Base-by-base conservation (phyloP, 2,329 filamentous ascomycete genomes). In the Neocucurbitaria cava region DNA sequence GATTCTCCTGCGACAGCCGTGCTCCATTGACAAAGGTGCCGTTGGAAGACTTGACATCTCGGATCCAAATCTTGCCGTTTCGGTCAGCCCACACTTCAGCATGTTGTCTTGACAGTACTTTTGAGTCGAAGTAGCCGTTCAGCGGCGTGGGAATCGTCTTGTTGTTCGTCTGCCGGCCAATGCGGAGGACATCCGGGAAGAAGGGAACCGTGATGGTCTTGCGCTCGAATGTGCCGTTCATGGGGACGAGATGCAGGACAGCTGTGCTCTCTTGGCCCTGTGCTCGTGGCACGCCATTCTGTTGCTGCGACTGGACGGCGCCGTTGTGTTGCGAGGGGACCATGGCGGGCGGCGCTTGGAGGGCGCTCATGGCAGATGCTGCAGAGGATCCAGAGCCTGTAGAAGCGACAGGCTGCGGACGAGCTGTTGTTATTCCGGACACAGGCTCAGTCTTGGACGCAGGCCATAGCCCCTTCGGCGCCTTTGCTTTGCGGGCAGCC, bases 111-210 rank as follows among this genome's bases (percentile, higher is more conserved):
- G 95, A 98, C 21, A 99, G 84, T 23, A 99, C 95, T 77, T 99
- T 99, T 46, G 94, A 98, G 76, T 99, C 95, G 71, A 99, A 99
- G 76, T 90, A 99, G 31, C 95, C 95, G 77, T 99, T 99, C 56
- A 88, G 79, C 0, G 92, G 88, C 0, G 93, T 96, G 0, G 95
- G 95, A 11, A 96, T 85, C 0, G 95, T 98, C 77, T 96, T 98
- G 62, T 92, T 91, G 76, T 99, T 99, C 18, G 95, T 99, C 77
- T 99, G 95, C 43, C 95, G 89, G 40, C 95, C 95, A 70, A 99
- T 96, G 59, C 92, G 88, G 45, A 99, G 82, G 36, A 91, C 89
- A n/a, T 98, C 94, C n/a, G 95, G 95, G 61, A 86, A 90, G 73
- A 90, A 96, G 0, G 95, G 95, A 2, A 99, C 91, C 30, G 86